phyloP scores from a whole-genome alignment of 2,329 filamentous ascomycete species.

The Achaetomium macrosporum region DNA sequence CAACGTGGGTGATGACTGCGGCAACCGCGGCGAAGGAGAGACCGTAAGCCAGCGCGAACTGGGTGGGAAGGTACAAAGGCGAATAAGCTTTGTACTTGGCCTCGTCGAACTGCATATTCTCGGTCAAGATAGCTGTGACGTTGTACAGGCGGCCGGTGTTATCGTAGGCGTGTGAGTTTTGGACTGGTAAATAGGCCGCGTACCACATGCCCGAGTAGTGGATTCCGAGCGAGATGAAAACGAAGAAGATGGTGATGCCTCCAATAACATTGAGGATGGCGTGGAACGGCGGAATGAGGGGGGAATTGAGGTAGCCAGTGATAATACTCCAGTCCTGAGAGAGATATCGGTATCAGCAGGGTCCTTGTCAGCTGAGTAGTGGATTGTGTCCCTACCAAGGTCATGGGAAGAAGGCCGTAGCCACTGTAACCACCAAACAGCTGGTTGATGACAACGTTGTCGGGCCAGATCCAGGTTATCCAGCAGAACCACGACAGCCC shows the following conservation, averaged over 20 bases:
- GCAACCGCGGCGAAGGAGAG: slow-evolving; percentile 63
- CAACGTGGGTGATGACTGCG: slow-evolving; percentile 52
- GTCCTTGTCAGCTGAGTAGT: too few species aligned
- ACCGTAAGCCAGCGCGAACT: slow-evolving; percentile 56
- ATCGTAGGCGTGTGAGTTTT: slow-evolving; percentile 56
- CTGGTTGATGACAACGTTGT: slow-evolving; percentile 41
- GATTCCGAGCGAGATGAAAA: slow-evolving; percentile 51
- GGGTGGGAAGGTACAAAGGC: slow-evolving; percentile 58
- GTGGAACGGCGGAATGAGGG: slow-evolving; percentile 47
- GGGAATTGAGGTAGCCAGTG: slow-evolving; percentile 45
- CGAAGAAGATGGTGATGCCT: slow-evolving; percentile 50
- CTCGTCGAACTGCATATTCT: slow-evolving; percentile 52
- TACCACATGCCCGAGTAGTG: slow-evolving; percentile 54
- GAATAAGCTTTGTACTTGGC: slow-evolving; percentile 59
- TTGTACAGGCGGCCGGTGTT: slow-evolving; percentile 57
- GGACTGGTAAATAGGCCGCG: slow-evolving; percentile 56
- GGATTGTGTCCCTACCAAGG: slow-evolving; percentile 24
- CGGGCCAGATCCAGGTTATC: slow-evolving; percentile 43
- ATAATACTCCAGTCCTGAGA: slow-evolving; percentile 35
- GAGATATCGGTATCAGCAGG: slow-evolving; percentile 6
- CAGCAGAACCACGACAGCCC: slow-evolving; percentile 40
- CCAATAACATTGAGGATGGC: slow-evolving; percentile 51
- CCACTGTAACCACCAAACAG: slow-evolving; percentile 40
- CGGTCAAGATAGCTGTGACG: slow-evolving; percentile 52
- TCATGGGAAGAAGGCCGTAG: slow-evolving; percentile 34